A percentile compares a stretch with the other conserved stretches of the same genome.
Conservation (phyloP, 148 eudicot species). For the Arbutus unedo region DNA sequence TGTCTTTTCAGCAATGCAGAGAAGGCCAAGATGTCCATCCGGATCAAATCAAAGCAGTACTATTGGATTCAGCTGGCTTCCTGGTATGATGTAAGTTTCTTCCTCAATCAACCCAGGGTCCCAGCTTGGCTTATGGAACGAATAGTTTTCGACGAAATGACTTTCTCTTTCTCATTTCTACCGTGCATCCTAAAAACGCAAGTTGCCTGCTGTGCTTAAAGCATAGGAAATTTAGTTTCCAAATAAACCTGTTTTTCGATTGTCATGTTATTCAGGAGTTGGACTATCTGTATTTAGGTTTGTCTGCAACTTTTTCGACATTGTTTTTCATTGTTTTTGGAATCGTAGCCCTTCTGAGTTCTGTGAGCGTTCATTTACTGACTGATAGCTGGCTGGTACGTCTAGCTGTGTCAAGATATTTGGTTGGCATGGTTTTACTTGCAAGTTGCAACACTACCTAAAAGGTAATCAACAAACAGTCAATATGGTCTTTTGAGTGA, state of each 20-base stretch:
- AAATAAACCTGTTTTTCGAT: constrained; percentile 1
- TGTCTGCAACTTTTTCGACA: not conserved
- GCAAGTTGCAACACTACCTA: not conserved
- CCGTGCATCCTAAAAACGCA: not conserved
- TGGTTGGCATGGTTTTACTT: not conserved
- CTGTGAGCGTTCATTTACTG: not conserved
- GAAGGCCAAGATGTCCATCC: constrained; percentile 87
- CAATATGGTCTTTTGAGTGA: not conserved
- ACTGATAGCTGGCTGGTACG: not conserved
- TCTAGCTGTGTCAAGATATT: not conserved
- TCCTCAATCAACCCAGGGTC: not conserved
- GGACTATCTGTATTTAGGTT: not conserved
- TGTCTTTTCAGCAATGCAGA: constrained; percentile 92
- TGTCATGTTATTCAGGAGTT: not conserved
- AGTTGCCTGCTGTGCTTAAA: not conserved
- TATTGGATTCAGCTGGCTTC: constrained; percentile 77
- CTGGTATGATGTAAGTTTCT: constrained; percentile 36
- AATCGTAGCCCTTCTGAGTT: not conserved
- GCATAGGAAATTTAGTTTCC: not conserved
- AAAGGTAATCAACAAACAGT: not conserved
- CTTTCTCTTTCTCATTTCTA: not conserved
- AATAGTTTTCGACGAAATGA: not conserved
- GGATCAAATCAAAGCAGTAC: constrained; percentile 76
- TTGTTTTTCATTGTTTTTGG: not conserved
- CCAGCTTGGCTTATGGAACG: not conserved